Evolutionary conservation across 352 stramenopile genomes (phyloP).

Genomic region (Pythium aristosporum): DNA sequence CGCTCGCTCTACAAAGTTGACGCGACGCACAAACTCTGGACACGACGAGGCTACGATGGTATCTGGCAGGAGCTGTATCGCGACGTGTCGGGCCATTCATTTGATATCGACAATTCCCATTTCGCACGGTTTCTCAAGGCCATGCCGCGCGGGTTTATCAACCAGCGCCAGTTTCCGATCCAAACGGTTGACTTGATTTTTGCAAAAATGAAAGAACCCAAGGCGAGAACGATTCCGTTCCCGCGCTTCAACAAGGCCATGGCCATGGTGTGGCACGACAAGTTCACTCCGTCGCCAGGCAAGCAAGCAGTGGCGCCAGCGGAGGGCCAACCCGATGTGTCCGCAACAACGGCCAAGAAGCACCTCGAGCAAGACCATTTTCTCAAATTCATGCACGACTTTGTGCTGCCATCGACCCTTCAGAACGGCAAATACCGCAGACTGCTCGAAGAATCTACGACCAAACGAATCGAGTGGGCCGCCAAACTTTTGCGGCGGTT

Average conservation of each 20-base stretch:
- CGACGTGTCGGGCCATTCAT: constrained; percentile 38
- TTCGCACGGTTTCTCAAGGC: constrained; percentile 66
- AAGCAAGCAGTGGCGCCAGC: not conserved
- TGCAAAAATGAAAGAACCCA: constrained; percentile 74
- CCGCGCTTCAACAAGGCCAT: constrained; percentile 63
- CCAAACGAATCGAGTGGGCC: constrained; percentile 47
- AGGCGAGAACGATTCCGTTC: constrained; percentile 60
- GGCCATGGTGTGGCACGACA: constrained; percentile 55
- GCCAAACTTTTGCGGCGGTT: constrained; percentile 45
- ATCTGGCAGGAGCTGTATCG: constrained; percentile 71
- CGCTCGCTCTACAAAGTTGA: constrained; percentile 43
- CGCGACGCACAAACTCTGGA: constrained; percentile 37
- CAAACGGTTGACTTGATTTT: constrained; percentile 68
- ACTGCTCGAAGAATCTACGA: constrained; percentile 39
- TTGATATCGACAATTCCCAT: constrained; percentile 67
- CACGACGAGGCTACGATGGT: constrained; percentile 55
- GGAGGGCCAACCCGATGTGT: not conserved
- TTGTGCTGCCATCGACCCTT: constrained; percentile 55
- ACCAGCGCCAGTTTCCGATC: constrained; percentile 53
- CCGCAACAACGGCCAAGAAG: constrained; percentile 5
- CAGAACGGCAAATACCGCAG: constrained; percentile 59
- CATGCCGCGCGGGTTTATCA: constrained; percentile 55
- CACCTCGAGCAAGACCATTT: constrained; percentile 34
- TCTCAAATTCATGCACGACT: constrained; percentile 67
- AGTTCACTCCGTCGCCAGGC: constrained; percentile 33